phyloP scores from a whole-genome alignment of 2,329 filamentous ascomycete genomes.

The Aspergillus eucalypticola region DNA sequence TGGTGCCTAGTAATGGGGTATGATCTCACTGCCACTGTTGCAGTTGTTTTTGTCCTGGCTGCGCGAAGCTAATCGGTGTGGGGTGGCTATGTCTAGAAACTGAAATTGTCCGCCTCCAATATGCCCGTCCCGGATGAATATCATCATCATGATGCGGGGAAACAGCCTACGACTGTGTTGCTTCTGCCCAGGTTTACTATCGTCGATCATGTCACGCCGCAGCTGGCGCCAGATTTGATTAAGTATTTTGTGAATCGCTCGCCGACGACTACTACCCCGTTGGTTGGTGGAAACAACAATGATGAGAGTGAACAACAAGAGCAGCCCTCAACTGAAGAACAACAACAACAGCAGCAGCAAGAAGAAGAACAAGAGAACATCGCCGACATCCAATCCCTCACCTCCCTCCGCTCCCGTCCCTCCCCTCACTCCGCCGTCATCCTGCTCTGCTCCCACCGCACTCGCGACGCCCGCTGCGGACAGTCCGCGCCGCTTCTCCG shows the following conservation, averaged over 20 bases:
- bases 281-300: slow-evolving; percentile 47
- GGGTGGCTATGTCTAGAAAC: slow-evolving; percentile 53
- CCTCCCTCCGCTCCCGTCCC: slow-evolving; percentile 58
- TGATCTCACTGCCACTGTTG: slow-evolving; percentile 12
- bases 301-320: slow-evolving; percentile 18
- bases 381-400: slow-evolving; percentile 29
- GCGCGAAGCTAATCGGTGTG: slow-evolving; percentile 9
- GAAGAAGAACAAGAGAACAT: too few relatives aligned
- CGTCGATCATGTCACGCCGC: slow-evolving; percentile 79
- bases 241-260: slow-evolving; percentile 67
- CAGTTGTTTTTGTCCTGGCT: background rate
- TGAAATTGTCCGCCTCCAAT: slow-evolving; percentile 91
- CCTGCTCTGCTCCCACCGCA: slow-evolving; percentile 89
- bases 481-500: slow-evolving; percentile 89
- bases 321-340: slow-evolving; percentile 13
- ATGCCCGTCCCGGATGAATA: slow-evolving; percentile 73
- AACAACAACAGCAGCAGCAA: too few relatives aligned
- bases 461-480: slow-evolving; percentile 91
- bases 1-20: slow-evolving; percentile 47
- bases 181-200: slow-evolving; percentile 82
- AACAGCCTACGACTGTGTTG: slow-evolving; percentile 73
- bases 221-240: slow-evolving; percentile 70
- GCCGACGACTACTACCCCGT: slow-evolving; percentile 71
- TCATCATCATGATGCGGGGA: slow-evolving; percentile 57
- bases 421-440: slow-evolving; percentile 85